phyloP scores from a whole-genome alignment of 2,329 filamentous ascomycete species.

The Talaromyces amestolkiae region DNA sequence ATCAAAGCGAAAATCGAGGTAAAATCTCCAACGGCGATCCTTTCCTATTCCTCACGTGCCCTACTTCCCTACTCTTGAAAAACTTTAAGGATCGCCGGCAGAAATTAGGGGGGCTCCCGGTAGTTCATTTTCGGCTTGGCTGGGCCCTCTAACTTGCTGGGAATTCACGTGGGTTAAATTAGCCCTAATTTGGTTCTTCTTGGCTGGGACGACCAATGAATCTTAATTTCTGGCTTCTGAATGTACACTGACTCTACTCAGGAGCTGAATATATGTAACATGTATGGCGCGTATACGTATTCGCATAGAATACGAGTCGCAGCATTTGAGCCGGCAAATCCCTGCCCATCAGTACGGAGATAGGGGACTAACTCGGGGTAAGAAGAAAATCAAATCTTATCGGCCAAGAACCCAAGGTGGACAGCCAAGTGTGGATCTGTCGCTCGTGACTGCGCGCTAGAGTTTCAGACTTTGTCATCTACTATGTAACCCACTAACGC shows the following conservation, averaged over 20 bases:
- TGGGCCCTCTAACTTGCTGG: not conserved
- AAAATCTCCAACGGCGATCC: not conserved
- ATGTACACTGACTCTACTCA: too few species aligned
- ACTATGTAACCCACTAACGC: not conserved
- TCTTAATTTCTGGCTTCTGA: too few species aligned
- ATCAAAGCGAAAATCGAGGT: not conserved
- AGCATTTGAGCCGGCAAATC: too few species aligned
- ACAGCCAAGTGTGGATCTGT: too few species aligned
- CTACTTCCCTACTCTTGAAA: not conserved
- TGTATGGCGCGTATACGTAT: too few species aligned
- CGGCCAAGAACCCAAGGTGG: not conserved
- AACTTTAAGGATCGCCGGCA: not conserved
- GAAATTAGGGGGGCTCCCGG: not conserved
- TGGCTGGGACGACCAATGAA: not conserved
- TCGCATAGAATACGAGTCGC: too few species aligned
- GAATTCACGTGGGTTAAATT: not conserved
- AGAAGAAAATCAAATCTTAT: not conserved
- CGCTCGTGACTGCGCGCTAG: not conserved
- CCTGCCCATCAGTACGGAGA: not conserved
- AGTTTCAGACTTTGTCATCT: not conserved
- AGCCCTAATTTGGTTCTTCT: not conserved
- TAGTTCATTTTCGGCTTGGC: not conserved
- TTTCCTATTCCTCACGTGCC: conserved; percentile 4
- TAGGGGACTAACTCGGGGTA: not conserved
- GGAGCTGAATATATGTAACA: too few species aligned